Percentiles rank a stretch among this genome's conserved stretches.
These are phyloP conservation scores for Penicillium sp. DNA, from an alignment of 2,329 filamentous ascomycete species.

Conservation along the genomic window DNA sequence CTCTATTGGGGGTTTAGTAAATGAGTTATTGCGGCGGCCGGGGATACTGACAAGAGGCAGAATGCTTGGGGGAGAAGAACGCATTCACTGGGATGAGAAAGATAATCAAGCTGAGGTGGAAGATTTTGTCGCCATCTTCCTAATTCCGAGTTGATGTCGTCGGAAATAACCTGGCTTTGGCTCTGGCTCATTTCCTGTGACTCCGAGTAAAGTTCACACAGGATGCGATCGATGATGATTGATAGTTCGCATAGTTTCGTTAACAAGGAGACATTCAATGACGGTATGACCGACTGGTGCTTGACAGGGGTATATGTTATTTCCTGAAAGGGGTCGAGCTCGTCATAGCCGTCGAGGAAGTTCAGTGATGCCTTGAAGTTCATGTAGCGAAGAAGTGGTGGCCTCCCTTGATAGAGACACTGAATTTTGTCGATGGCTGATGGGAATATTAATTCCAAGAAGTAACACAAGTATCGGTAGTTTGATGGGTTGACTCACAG, in stretches of 20 bases:
- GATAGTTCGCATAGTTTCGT: conserved; percentile 35
- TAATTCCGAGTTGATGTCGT: conserved; percentile 24
- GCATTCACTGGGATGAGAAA: conserved; percentile 21
- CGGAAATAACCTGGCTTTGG: conserved; percentile 15
- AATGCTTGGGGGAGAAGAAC: conserved; percentile 21
- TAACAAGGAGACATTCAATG: conserved; percentile 23
- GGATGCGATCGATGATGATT: conserved; percentile 36
- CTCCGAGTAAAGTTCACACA: conserved; percentile 32
- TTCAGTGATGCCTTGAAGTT: conserved; percentile 49
- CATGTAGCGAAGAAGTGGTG: conserved; percentile 44
- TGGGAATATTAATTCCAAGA: neutral
- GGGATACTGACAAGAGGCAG: conserved; percentile 20
- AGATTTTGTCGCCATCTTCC: conserved; percentile 25
- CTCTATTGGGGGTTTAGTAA: conserved; percentile 13
- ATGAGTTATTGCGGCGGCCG: neutral
- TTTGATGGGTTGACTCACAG: conserved; percentile 8
- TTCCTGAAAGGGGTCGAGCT: conserved; percentile 51
- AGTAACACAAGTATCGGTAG: neutral
- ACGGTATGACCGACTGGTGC: conserved; percentile 12
- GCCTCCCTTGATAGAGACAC: conserved; percentile 55
- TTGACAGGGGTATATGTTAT: conserved; percentile 34
- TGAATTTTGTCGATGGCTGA: conserved; percentile 53
- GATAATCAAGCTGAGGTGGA: conserved; percentile 24
- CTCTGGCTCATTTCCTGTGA: conserved; percentile 17
- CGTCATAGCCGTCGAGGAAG: conserved; percentile 32